A percentile compares a stretch with the other conserved stretches of the same genome.
Conservation (phyloP, 2,329 filamentous ascomycete genomes). For the Penicillium thymicola region DNA sequence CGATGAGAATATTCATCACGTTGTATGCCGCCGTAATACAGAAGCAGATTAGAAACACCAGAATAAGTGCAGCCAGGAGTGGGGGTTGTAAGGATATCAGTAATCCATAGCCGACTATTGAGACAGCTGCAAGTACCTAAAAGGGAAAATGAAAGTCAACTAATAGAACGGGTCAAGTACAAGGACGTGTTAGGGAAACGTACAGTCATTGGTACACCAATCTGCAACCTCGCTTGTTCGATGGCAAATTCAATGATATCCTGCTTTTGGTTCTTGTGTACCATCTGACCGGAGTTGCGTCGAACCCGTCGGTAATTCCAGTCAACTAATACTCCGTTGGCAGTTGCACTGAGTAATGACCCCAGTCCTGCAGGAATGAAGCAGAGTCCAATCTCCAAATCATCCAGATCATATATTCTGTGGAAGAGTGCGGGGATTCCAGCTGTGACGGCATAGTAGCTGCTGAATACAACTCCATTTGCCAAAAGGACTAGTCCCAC, state of each 20-base stretch:
- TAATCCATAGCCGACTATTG: conserved; percentile 11
- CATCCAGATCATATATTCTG: conserved; percentile 42
- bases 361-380: conserved; percentile 31
- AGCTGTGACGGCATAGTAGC: conserved; percentile 45
- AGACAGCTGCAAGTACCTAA: conserved; percentile 13
- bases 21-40: conserved; percentile 42
- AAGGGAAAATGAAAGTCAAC: background rate
- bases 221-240: conserved; percentile 35
- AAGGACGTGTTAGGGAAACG: background rate
- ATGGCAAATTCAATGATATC: conserved; percentile 51
- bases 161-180: background rate
- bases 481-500: conserved; percentile 31
- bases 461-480: conserved; percentile 44
- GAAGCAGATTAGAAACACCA: conserved; percentile 37
- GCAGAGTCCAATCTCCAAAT: conserved; percentile 42
- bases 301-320: conserved; percentile 66
- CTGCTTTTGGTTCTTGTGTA: conserved; percentile 58
- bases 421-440: conserved; percentile 45
- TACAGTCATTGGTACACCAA: conserved; percentile 29
- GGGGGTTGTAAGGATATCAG: conserved; percentile 13
- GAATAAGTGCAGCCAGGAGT: conserved; percentile 25
- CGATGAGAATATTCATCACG: conserved; percentile 45
- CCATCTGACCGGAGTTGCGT: conserved; percentile 52
- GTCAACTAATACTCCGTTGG: conserved; percentile 48
- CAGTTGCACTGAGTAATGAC: conserved; percentile 23